These are phyloP conservation scores for Microthyrium microscopicum DNA, from an alignment of 2,329 filamentous ascomycete genomes.

Conservation along the genomic window DNA sequence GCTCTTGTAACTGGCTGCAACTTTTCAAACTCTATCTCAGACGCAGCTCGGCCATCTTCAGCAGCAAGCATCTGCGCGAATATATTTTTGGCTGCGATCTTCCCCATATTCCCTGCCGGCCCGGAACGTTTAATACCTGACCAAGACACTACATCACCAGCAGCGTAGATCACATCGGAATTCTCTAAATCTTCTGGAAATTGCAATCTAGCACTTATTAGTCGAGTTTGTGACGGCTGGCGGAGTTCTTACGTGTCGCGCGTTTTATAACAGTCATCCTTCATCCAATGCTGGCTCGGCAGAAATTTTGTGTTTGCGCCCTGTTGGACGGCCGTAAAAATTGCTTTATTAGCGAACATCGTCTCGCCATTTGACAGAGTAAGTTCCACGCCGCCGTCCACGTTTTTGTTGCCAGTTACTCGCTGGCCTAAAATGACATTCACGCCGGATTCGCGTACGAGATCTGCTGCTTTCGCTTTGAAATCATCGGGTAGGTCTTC, in stretches of 20 bases:
- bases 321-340: slow-evolving; percentile 51
- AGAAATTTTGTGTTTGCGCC: slow-evolving; percentile 47
- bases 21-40: neutral
- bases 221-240: slow-evolving; percentile 6
- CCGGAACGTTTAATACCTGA: slow-evolving; percentile 68
- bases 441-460: slow-evolving; percentile 46
- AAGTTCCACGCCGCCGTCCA: slow-evolving; percentile 31
- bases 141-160: slow-evolving; percentile 56
- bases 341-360: slow-evolving; percentile 45
- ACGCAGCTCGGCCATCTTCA: neutral
- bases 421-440: slow-evolving; percentile 47
- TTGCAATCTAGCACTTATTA: slow-evolving; percentile 11
- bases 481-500: slow-evolving; percentile 56
- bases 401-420: slow-evolving; percentile 31
- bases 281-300: slow-evolving; percentile 39
- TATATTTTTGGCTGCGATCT: slow-evolving; percentile 48
- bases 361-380: slow-evolving; percentile 43
- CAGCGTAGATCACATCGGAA: slow-evolving; percentile 44
- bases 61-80: slow-evolving; percentile 11
- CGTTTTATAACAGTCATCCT: slow-evolving; percentile 50
- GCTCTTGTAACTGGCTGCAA: slow-evolving; percentile 1
- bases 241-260: slow-evolving; percentile 31
- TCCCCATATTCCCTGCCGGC: slow-evolving; percentile 57
- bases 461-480: slow-evolving; percentile 42
- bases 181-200: slow-evolving; percentile 41